A percentile compares a stretch with the other conserved stretches of the same genome.
phyloP scores from a whole-genome alignment of 768 basidiomycete genomes.

The Amanita thiersii region DNA sequence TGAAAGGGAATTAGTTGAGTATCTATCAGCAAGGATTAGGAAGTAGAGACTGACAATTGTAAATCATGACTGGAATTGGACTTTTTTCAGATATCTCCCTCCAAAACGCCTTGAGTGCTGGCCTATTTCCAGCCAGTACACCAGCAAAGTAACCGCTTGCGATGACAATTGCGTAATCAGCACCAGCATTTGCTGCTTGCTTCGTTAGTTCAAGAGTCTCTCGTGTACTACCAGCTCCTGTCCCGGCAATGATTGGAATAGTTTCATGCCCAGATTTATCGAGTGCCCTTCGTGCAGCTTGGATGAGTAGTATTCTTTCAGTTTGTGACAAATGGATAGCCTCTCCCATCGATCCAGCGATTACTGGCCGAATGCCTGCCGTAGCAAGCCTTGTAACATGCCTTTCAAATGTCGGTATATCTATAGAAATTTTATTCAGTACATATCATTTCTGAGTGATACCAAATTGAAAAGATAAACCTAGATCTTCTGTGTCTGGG shows the following conservation, averaged over 20 bases:
- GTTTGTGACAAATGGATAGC: conserved; percentile 63
- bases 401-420: conserved; percentile 57
- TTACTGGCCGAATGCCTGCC: conserved; percentile 63
- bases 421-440: conserved; percentile 18
- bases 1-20: conserved; percentile 22
- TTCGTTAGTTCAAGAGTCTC: conserved; percentile 71
- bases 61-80: conserved; percentile 82
- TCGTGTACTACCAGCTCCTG: conserved; percentile 75
- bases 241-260: conserved; percentile 73
- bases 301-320: conserved; percentile 62
- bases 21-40: conserved; percentile 4
- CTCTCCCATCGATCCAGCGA: conserved; percentile 83
- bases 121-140: conserved; percentile 47
- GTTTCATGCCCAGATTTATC: conserved; percentile 52
- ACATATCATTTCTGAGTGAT: background rate
- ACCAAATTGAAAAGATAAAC: conserved; percentile 31
- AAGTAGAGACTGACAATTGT: conserved; percentile 58
- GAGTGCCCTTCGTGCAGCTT: conserved; percentile 59
- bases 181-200: conserved; percentile 78
- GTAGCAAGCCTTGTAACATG: conserved; percentile 59
- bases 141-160: conserved; percentile 84
- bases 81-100: conserved; percentile 70
- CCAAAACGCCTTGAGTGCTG: conserved; percentile 74
- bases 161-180: conserved; percentile 83
- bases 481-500: conserved; percentile 70